Conservation (phyloP, 768 basidiomycete species). For the Cubamyces lactineus region DNA sequence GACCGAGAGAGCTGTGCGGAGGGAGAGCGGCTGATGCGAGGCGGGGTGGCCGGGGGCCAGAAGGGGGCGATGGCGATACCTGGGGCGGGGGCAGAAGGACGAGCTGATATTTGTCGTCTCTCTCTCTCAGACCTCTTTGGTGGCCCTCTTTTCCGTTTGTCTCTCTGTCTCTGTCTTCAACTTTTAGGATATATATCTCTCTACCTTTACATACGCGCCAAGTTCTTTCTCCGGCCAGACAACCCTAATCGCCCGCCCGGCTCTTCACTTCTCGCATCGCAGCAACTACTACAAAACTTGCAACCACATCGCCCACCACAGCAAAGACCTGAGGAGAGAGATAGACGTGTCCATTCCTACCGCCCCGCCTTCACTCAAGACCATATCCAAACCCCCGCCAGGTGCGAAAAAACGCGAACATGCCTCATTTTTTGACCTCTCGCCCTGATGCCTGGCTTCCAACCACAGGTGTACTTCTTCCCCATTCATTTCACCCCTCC, state of each 20-base stretch:
- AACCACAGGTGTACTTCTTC: conserved; percentile 38
- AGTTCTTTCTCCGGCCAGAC: conserved; percentile 27
- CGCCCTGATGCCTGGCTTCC: conserved; percentile 12
- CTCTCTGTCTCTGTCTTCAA: conserved; percentile 36
- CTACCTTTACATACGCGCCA: conserved; percentile 36
- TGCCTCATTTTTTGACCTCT: not conserved
- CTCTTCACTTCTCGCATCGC: conserved; percentile 28
- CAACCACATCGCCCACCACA: conserved; percentile 21
- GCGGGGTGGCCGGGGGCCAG: conserved; percentile 28
- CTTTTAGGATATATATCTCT: conserved; percentile 38
- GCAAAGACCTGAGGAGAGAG: conserved; percentile 30
- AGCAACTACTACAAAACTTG: conserved; percentile 24
- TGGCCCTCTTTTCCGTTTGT: conserved; percentile 34
- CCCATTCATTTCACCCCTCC: conserved; percentile 30
- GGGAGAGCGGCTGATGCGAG: conserved; percentile 19
- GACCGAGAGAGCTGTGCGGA: not conserved
- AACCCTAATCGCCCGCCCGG: conserved; percentile 36
- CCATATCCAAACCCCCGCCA: conserved; percentile 11
- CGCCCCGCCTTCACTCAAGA: conserved; percentile 2
- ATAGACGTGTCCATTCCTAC: conserved; percentile 31
- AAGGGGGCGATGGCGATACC: conserved; percentile 30
- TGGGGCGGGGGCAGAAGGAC: conserved; percentile 9
- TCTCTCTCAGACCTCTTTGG: conserved; percentile 34
- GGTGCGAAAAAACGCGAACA: conserved; percentile 8
- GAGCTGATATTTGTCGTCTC: conserved; percentile 32